These are phyloP conservation scores for Senna siamea DNA, from an alignment of 306 rosid genomes.

Conservation along the genomic window DNA sequence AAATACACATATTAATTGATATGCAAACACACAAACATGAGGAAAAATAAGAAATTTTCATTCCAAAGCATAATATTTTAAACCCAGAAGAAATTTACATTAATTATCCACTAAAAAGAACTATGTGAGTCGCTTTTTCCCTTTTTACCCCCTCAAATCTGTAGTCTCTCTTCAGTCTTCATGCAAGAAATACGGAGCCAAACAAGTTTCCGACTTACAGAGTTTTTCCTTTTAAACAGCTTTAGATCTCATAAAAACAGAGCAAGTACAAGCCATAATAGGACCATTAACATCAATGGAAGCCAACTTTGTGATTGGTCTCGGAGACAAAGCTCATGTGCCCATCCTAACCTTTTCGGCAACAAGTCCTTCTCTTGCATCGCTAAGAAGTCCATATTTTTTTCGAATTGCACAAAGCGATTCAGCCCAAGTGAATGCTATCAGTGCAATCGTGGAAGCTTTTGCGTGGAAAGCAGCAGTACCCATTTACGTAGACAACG, in stretches of 20 bases:
- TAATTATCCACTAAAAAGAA: too few relatives aligned
- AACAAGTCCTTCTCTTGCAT: conserved; percentile 40
- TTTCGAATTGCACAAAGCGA: conserved; percentile 29
- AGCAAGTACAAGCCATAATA: conserved; percentile 40
- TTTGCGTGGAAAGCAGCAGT: conserved; percentile 42
- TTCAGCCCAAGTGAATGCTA: conserved; percentile 38
- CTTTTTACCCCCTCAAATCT: too few relatives aligned
- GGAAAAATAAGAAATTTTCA: too few relatives aligned
- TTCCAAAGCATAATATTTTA: too few relatives aligned
- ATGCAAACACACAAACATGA: too few relatives aligned
- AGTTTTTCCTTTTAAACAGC: too few relatives aligned
- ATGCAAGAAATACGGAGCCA: too few relatives aligned
- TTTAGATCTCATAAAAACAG: neutral
- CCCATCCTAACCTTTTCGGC: conserved; percentile 50
- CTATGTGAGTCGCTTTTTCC: too few relatives aligned
- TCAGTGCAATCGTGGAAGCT: conserved; percentile 30
- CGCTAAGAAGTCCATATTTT: conserved; percentile 30
- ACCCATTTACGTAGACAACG: conserved; percentile 29
- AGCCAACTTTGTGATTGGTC: conserved; percentile 34
- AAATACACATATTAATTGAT: too few relatives aligned
- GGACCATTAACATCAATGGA: conserved; percentile 44
- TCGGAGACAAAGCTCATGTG: conserved; percentile 43
- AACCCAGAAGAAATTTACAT: too few relatives aligned
- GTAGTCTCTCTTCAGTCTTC: neutral
- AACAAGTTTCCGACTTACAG: too few relatives aligned